Conservation (phyloP, 805 yeast genomes). For the Candida boidinii region DNA sequence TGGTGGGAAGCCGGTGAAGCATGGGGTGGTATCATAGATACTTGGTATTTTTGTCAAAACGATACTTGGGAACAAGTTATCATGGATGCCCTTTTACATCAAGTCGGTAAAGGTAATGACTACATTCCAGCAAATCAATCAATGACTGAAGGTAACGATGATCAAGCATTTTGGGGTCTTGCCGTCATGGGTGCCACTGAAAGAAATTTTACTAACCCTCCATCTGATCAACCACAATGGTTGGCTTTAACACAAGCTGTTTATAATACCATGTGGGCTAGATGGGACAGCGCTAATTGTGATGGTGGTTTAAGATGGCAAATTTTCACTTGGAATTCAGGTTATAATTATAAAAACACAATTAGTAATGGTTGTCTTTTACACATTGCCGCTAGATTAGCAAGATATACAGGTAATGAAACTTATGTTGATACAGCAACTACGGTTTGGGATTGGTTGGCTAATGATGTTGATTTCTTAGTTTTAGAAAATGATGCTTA, state of each 20-base stretch:
- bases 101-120: conserved; percentile 54
- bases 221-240: conserved; percentile 40
- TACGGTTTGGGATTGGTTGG: conserved; percentile 63
- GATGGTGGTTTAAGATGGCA: conserved; percentile 90
- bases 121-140: conserved; percentile 78
- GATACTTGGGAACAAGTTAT: conserved; percentile 50
- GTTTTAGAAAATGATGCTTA: conserved; percentile 22
- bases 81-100: conserved; percentile 54
- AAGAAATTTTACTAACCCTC: conserved; percentile 72
- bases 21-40: conserved; percentile 61
- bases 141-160: conserved; percentile 85
- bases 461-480: conserved; percentile 13
- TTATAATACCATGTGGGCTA: conserved; percentile 69
- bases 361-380: conserved; percentile 81
- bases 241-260: conserved; percentile 74
- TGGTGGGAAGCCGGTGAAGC: conserved; percentile 95
- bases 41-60: conserved; percentile 62
- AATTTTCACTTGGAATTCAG: conserved; percentile 81
- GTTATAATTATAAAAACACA: conserved; percentile 82
- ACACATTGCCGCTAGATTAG: conserved; percentile 75
- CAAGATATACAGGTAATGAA: conserved; percentile 66
- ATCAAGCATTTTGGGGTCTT: conserved; percentile 90
- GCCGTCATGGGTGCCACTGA: conserved; percentile 82
- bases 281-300: conserved; percentile 65
- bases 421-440: conserved; percentile 68